These are phyloP conservation scores for Amanita brunnescens DNA, from an alignment of 768 basidiomycete genomes.

Conservation along the genomic window DNA sequence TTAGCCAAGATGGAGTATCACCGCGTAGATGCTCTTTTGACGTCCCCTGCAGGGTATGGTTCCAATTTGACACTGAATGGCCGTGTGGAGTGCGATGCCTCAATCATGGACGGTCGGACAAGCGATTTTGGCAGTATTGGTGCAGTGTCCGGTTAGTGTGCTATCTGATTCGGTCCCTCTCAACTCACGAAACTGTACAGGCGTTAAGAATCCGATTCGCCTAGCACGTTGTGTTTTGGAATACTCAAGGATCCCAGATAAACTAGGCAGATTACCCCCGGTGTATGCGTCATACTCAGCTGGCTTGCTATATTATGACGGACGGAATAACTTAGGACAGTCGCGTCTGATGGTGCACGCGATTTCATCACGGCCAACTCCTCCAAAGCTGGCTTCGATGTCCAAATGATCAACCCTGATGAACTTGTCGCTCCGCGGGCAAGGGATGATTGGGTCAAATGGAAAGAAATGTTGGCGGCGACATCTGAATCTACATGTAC, in stretches of 20 bases:
- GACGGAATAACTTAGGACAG: constrained; percentile 31
- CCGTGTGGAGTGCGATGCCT: constrained; percentile 74
- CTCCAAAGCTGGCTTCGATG: constrained; percentile 23
- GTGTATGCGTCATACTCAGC: constrained; percentile 33
- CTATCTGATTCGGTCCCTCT: neutral
- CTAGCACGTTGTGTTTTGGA: constrained; percentile 52
- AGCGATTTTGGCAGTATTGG: constrained; percentile 61
- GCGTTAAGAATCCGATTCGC: constrained; percentile 62
- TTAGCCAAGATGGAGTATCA: constrained; percentile 14
- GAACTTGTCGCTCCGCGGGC: constrained; percentile 44
- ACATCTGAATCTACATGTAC: constrained; percentile 1
- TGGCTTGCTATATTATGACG: neutral
- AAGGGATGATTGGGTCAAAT: constrained; percentile 45
- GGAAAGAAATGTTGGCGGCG: constrained; percentile 40
- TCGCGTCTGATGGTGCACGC: constrained; percentile 55
- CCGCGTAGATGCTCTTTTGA: neutral
- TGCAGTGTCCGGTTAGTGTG: constrained; percentile 52
- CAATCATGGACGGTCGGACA: constrained; percentile 46
- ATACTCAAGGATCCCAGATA: constrained; percentile 35
- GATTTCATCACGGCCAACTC: constrained; percentile 35
- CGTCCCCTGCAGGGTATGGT: constrained; percentile 44
- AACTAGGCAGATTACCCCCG: constrained; percentile 61
- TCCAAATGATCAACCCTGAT: constrained; percentile 20
- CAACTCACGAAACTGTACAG: constrained; percentile 23
- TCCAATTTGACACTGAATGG: constrained; percentile 74